Conservation (phyloP, 2,329 filamentous ascomycete genomes). For the Aspergillus pseudonomiae region DNA sequence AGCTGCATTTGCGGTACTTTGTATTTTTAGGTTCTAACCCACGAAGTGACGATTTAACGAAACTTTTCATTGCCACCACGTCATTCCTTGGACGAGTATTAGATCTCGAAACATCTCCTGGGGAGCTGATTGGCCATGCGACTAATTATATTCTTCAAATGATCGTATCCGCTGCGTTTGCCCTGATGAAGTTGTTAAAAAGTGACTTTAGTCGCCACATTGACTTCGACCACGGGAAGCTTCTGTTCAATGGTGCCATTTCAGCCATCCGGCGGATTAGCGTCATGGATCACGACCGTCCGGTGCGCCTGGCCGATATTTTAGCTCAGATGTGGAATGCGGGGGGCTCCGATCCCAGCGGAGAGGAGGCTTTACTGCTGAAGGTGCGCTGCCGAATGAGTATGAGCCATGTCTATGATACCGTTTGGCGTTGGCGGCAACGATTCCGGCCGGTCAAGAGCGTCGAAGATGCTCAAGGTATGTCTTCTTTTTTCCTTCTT, state of each 20-base stretch:
- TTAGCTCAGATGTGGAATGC: conserved; percentile 67
- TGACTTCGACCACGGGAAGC: conserved; percentile 57
- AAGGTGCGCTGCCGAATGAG: conserved; percentile 67
- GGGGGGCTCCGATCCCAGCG: conserved; percentile 33
- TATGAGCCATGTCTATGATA: conserved; percentile 67
- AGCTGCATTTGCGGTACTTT: conserved; percentile 49
- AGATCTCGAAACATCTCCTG: conserved; percentile 46
- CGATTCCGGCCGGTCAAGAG: conserved; percentile 68
- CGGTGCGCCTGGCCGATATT: conserved; percentile 65
- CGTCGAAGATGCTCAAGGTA: conserved; percentile 65
- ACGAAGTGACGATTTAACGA: conserved; percentile 46
- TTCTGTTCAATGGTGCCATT: conserved; percentile 61
- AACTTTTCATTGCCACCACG: conserved; percentile 49
- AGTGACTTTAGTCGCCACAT: conserved; percentile 61
- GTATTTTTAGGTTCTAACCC: conserved; percentile 50
- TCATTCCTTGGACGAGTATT: conserved; percentile 50
- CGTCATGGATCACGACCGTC: conserved; percentile 64
- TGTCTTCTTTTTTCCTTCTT: conserved; percentile 32
- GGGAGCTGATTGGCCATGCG: conserved; percentile 55
- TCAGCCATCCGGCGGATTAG: conserved; percentile 61
- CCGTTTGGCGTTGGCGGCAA: conserved; percentile 67
- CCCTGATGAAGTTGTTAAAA: conserved; percentile 66
- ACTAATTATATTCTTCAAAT: conserved; percentile 68
- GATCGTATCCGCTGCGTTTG: conserved; percentile 65
- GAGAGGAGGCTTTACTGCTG: conserved; percentile 55